A percentile compares a stretch with the other conserved stretches of the same genome.
Evolutionary conservation across 495 filamentous ascomycete species (phyloP).

Genomic region (Hyaloscypha bicolor): DNA sequence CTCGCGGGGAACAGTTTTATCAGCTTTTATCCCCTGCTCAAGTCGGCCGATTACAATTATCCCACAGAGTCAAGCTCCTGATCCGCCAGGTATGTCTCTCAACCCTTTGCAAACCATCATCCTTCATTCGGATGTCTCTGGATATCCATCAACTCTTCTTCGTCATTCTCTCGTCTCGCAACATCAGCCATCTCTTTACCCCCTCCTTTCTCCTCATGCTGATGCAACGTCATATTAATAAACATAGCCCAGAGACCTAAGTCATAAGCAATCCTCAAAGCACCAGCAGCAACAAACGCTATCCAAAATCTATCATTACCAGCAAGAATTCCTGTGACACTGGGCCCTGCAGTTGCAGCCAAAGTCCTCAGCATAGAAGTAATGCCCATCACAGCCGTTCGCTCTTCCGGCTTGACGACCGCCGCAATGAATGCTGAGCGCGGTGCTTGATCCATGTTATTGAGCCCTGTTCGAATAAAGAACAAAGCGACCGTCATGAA

Average conservation of each 20-base stretch:
- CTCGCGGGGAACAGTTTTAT: too few relatives aligned
- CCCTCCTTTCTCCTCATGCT: constrained; percentile 28
- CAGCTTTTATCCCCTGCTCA: too few relatives aligned
- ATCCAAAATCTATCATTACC: constrained; percentile 65
- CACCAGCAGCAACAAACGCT: constrained; percentile 71
- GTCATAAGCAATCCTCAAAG: constrained; percentile 71
- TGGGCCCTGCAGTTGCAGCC: constrained; percentile 64
- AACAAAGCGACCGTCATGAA: constrained; percentile 62
- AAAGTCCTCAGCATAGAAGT: constrained; percentile 69
- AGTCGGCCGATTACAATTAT: too few relatives aligned
- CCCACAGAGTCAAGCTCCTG: too few relatives aligned
- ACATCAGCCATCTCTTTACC: constrained; percentile 14
- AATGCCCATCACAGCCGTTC: constrained; percentile 77
- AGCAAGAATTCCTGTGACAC: constrained; percentile 68
- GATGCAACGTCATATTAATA: constrained; percentile 41
- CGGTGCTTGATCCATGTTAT: constrained; percentile 83
- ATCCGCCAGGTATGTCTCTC: too few relatives aligned
- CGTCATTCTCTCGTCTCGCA: constrained; percentile 33
- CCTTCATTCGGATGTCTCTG: not conserved
- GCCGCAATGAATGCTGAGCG: constrained; percentile 77
- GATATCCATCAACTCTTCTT: constrained; percentile 32
- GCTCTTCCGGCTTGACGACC: constrained; percentile 68
- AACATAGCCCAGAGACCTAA: constrained; percentile 71
- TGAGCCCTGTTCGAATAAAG: constrained; percentile 65
- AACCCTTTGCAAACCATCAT: not conserved